Base-by-base conservation (phyloP, 805 yeast genomes). In the Spathaspora gorwiae region DNA sequence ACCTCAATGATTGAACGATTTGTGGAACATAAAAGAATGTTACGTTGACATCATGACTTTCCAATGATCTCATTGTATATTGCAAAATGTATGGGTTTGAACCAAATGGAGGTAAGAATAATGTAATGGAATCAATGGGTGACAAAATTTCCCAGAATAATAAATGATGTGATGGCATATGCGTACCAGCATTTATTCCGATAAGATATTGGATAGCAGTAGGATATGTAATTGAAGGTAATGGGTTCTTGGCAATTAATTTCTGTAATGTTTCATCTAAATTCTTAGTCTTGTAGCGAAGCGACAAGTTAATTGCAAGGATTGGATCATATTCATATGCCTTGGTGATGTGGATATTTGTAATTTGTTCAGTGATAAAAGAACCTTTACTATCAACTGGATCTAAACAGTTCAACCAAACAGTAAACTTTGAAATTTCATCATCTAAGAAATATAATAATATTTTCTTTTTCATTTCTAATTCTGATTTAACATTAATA, bases 21-120 rank as follows among this genome's bases (percentile, higher is more conserved):
- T 94, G 99, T 2, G 99, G 99, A 43, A 94, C 98, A 59, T 95
- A 94, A 63, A 95, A 94, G 70, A 95, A 94, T 0, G 97, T 88
- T 50, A 85, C 68, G 55, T 87, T 85, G 33, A 88, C 89, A 56
- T 89, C 96, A 56, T 88, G 95, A 15, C 81, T 75, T 61, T 90
- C 97, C 51, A 94, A 69, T 0, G 97, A 86, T 54, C 95, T 76
- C 85, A 92, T 85, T 11, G 96, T 84, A 59, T 84, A 94, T 65
- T 94, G 99, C 47, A 88, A 66, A 19, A 88, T 71, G 54, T 70
- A 76, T 0, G 94, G 81, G 55, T 87, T 79, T 30, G 66, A 66
- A 31, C 84, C 83, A 60, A 76, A 81, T 9, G 84, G 83, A 3
- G 95, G 95, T 53, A 85, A 70, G 60, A 94, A 88, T 53, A 88